These are phyloP conservation scores for Plasmodium yoelii DNA, from an alignment of 169 alveolate species.

Conservation along the genomic window DNA sequence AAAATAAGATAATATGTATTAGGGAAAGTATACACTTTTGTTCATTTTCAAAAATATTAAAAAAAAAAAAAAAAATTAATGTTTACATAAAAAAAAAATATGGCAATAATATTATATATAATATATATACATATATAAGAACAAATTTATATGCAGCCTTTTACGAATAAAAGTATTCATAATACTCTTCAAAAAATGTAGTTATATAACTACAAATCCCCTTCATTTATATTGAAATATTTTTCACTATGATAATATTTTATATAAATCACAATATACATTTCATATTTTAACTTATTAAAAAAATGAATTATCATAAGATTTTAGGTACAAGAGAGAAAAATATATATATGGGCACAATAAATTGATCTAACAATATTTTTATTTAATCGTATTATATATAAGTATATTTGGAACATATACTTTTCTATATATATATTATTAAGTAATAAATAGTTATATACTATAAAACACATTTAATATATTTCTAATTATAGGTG, in stretches of 20 bases:
- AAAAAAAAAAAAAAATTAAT: background rate
- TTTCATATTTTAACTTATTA: constrained; percentile 18
- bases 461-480: background rate
- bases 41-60: background rate
- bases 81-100: background rate
- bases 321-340: constrained; percentile 60
- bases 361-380: background rate
- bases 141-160: background rate
- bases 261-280: constrained; percentile 5
- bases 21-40: background rate
- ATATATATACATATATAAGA: constrained; percentile 4
- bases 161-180: background rate
- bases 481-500: constrained; percentile 59
- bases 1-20: too few species aligned
- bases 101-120: constrained; percentile 5
- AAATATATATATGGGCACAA: background rate
- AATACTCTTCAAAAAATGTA: constrained; percentile 18
- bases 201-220: background rate
- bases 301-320: constrained; percentile 75
- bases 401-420: background rate
- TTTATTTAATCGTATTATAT: background rate
- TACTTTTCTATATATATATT: background rate
- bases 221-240: background rate
- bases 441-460: background rate
- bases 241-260: constrained; percentile 11